phyloP scores from a whole-genome alignment of 768 basidiomycete genomes.

The Pholiota molesta region DNA sequence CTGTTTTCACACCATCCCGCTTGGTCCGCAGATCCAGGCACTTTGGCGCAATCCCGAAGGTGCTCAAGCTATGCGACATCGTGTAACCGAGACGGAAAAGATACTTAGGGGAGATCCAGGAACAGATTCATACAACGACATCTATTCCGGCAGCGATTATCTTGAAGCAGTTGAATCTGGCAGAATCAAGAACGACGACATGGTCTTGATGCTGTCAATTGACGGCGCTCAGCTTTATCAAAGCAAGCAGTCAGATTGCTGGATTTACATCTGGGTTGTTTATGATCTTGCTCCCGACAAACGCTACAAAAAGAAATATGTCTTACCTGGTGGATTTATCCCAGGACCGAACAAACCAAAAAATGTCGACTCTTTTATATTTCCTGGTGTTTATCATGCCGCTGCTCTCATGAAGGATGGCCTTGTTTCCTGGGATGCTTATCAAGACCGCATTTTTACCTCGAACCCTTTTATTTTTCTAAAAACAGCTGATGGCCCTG shows the following conservation, averaged over 20 bases:
- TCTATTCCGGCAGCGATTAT: not conserved
- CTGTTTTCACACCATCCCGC: too few relatives aligned
- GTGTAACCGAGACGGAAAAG: too few relatives aligned
- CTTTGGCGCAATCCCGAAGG: too few relatives aligned
- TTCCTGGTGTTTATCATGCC: conserved; percentile 20
- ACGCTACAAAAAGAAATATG: conserved; percentile 19
- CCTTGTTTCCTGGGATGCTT: conserved; percentile 31
- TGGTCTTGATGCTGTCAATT: conserved; percentile 30
- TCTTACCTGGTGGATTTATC: conserved; percentile 24
- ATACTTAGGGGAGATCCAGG: too few relatives aligned
- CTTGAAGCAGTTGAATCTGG: conserved; percentile 4
- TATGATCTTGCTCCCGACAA: conserved; percentile 28
- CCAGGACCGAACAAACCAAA: conserved; percentile 27
- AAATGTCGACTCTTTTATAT: conserved; percentile 22
- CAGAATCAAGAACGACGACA: conserved; percentile 10
- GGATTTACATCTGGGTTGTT: conserved; percentile 44
- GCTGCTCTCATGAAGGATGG: conserved; percentile 8
- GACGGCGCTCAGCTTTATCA: conserved; percentile 37
- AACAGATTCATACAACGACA: too few relatives aligned
- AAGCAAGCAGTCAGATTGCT: conserved; percentile 39
- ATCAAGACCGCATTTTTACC: not conserved
- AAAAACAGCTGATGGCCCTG: conserved; percentile 30
- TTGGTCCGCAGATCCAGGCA: too few relatives aligned
- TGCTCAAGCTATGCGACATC: too few relatives aligned
- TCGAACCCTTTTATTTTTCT: conserved; percentile 8